These are phyloP conservation scores for Escallonia rubra DNA, from an alignment of 129 eudicot species.

Conservation along the genomic window DNA sequence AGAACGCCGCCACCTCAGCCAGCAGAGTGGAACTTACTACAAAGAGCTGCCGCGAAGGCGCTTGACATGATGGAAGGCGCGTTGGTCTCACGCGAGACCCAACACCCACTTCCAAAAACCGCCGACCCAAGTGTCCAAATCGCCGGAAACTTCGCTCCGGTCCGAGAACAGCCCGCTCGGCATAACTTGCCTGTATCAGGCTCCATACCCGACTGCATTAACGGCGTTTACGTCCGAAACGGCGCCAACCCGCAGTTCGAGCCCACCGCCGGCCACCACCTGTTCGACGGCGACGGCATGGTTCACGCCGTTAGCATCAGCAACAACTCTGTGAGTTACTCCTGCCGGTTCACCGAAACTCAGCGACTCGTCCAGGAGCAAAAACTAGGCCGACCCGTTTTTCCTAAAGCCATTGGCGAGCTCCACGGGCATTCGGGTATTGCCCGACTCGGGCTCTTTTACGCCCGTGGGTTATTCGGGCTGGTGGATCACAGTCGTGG, in stretches of 20 bases:
- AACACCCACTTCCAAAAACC: conserved; percentile 16
- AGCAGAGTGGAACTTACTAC: conserved; percentile 9
- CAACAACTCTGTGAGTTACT: conserved; percentile 14
- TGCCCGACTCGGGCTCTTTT: conserved; percentile 14
- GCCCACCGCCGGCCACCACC: conserved; percentile 16
- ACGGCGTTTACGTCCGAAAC: conserved; percentile 14
- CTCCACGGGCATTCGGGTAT: conserved; percentile 22
- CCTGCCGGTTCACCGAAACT: conserved; percentile 18
- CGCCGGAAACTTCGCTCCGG: conserved; percentile 23
- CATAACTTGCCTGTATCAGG: conserved; percentile 10
- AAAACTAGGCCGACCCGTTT: conserved; percentile 9
- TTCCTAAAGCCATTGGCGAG: conserved; percentile 21
- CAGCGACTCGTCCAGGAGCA: conserved; percentile 14
- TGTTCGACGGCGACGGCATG: conserved; percentile 24
- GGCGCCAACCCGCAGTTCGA: conserved; percentile 15
- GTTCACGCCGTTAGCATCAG: conserved; percentile 11
- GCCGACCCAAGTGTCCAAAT: conserved; percentile 22
- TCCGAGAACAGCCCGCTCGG: conserved; percentile 4
- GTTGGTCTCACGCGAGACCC: conserved; percentile 4
- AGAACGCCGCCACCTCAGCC: not conserved
- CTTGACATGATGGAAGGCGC: conserved; percentile 8
- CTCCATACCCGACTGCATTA: conserved; percentile 7
- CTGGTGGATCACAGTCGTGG: conserved; percentile 12
- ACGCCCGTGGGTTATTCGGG: conserved; percentile 14
- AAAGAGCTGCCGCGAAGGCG: conserved; percentile 4